Base-by-base conservation (phyloP, 2,329 filamentous ascomycete species). In the Juglanconis oblonga region DNA sequence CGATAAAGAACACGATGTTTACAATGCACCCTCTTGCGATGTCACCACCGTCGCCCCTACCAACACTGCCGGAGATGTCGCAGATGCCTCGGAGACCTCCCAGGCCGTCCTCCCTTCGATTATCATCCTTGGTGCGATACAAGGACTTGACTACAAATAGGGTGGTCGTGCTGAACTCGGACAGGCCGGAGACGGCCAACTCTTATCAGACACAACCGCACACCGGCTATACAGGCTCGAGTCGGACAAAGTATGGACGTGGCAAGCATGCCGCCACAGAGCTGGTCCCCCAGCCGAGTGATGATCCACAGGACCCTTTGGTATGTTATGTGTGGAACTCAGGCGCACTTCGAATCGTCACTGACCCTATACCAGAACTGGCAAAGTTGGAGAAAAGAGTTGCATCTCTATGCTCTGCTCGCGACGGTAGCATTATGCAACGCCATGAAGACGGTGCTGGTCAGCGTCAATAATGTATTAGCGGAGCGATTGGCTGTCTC, bases 221-320 rank as follows among this genome's bases (percentile, higher is more conserved):
- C 24, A 61, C 58, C n/a, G 35, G 53, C 13, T 42, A 52, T 7
- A 72, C 73, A 1, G 66, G 69, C 17, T 75, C 74, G 51, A 71
- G 74, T 53, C 69, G 71, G 13, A 76, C 81, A 66, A 82, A 82
- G 67, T 81, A 81, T 60, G 80, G 75, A 7, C 74, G 66, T 31
- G 80, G 80, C 0, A 79, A 74, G 57, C 66, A 76, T 58, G 69
- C 75, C 2, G 67, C 69, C 13, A 70, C 79, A 5, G 81, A 83
- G 68, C 70, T 83, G 50, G 76, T 81, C 9, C 83, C 83, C 3
- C 82, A 83, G 67, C 82, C 83, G 0, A 85, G 80, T 56, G 79
- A 84, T 58, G 79, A 83, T 57, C 73, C 75, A 0, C 74, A 79
- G 31, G 83, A 86, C 68, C 83, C 83, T 54, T 65, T 85, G 69